Evolutionary conservation across 1,284 basidiomycete genomes (phyloP).

Genomic region (Mycena citricolor): DNA sequence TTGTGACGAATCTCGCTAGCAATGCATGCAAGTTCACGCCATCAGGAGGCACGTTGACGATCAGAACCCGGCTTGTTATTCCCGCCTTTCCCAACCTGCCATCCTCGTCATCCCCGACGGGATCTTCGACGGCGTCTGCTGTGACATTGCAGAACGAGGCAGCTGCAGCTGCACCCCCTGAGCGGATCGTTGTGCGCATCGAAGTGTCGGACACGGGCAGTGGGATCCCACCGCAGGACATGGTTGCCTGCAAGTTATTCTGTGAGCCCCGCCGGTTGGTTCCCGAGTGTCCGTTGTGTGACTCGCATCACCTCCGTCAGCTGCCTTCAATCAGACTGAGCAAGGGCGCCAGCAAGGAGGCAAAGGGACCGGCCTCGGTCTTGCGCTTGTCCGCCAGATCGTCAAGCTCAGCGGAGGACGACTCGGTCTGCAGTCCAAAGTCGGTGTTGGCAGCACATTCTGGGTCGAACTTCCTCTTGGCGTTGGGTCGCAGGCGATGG

Average conservation of each 20-base stretch:
- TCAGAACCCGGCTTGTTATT: constrained; percentile 59
- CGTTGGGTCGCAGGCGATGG: constrained; percentile 19
- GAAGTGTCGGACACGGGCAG: constrained; percentile 21
- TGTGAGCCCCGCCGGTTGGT: constrained; percentile 8
- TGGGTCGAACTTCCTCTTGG: constrained; percentile 22
- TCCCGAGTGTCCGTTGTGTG: neutral
- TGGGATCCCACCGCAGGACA: constrained; percentile 20
- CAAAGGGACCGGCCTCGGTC: constrained; percentile 23
- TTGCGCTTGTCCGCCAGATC: constrained; percentile 22
- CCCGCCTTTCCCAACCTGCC: constrained; percentile 28
- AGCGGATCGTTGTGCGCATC: constrained; percentile 20
- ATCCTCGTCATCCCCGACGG: neutral
- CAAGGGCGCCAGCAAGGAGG: constrained; percentile 22
- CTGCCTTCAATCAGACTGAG: constrained; percentile 23
- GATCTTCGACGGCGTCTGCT: constrained; percentile 10
- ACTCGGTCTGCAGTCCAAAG: constrained; percentile 21
- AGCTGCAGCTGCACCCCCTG: neutral
- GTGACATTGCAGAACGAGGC: constrained; percentile 16
- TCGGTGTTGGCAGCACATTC: constrained; percentile 22
- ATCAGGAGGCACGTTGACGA: constrained; percentile 62
- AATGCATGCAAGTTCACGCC: constrained; percentile 80
- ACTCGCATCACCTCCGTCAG: neutral
- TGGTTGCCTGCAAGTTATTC: constrained; percentile 22
- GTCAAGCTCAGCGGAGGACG: constrained; percentile 23
- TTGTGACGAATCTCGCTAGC: constrained; percentile 78